phyloP scores from a whole-genome alignment of 2,329 filamentous ascomycete species.

The Scedosporium minutisporum region DNA sequence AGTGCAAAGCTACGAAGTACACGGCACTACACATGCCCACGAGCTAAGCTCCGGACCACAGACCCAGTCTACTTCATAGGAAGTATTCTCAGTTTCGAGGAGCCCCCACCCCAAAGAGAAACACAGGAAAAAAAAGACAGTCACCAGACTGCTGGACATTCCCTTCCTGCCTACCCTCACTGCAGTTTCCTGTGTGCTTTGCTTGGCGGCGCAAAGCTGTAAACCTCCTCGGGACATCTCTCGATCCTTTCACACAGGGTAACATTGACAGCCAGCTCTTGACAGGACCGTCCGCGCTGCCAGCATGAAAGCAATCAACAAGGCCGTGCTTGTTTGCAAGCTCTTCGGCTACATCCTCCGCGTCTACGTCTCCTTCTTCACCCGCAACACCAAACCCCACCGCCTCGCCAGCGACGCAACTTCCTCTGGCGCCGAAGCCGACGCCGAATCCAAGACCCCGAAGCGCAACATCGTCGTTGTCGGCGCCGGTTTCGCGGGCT shows the following conservation, averaged over 20 bases:
- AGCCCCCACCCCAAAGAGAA: too few relatives aligned
- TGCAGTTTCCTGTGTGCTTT: too few relatives aligned
- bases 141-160: too few relatives aligned
- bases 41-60: neutral
- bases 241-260: neutral
- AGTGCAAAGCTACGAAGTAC: too few relatives aligned
- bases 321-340: constrained; percentile 19
- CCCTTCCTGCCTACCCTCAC: too few relatives aligned
- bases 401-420: neutral
- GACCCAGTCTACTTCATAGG: too few relatives aligned
- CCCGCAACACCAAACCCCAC: constrained; percentile 4
- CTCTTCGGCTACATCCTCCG: constrained; percentile 18
- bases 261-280: neutral
- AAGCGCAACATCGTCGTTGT: constrained; percentile 42
- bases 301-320: constrained; percentile 18
- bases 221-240: neutral
- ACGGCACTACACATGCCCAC: neutral
- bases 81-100: too few relatives aligned
- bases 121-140: too few relatives aligned
- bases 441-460: constrained; percentile 16
- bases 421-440: constrained; percentile 6
- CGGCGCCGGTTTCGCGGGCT: constrained; percentile 49
- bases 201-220: too few relatives aligned
- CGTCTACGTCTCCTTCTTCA: constrained; percentile 12
- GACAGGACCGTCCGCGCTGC: neutral